These are phyloP conservation scores for rapeseed (Brassica napus) DNA, from an alignment of 345 rosid genomes.

Conservation along the genomic window Da-Ae NC_063452.1:57515001-57515500, in stretches of 20 bases:
- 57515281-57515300: neutral
- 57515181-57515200: constrained; percentile 10
- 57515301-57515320: constrained; percentile 1
- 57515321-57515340: constrained; percentile 1
- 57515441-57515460: neutral
- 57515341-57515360: constrained; percentile 4
- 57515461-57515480: constrained; percentile 7
- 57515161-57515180: constrained; percentile 11
- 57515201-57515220: constrained; percentile 10
- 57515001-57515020: constrained; percentile 39
- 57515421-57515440: constrained; percentile 21
- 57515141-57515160: constrained; percentile 3
- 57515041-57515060: neutral
- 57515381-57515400: constrained; percentile 34
- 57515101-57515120: constrained; percentile 29
- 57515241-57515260: neutral
- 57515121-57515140: constrained; percentile 8
- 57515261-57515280: constrained; percentile 1
- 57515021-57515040: constrained; percentile 27
- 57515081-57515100: constrained; percentile 6
- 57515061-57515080: neutral
- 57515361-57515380: constrained; percentile 34
- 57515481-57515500: constrained; percentile 6
- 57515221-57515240: neutral
- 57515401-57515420: constrained; percentile 24